Evolutionary conservation across 306 rosid species (phyloP), one percentile per base, ranked within the genome.

Genomic region (Casuarina glauca): DNA sequence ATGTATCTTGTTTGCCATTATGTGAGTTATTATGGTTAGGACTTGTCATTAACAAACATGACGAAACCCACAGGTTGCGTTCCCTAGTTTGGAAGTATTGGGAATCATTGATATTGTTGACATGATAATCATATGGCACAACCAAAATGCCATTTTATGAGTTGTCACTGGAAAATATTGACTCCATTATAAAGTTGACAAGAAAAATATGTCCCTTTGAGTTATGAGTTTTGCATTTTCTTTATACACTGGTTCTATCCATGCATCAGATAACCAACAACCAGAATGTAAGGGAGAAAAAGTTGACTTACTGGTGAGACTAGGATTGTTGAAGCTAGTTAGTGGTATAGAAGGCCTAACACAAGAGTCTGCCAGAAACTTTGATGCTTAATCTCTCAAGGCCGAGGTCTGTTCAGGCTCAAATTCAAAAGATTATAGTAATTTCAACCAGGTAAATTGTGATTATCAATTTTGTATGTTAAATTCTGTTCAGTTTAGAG

Each of bases 371-470:
- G 19, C 97, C 97, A 0, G 99, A 95, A 85, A 92, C 97, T 60
- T 76, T 91, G 44, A 84, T 69, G 74, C 91, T 91, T 9, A 95
- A 93, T 82, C 89, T 87, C 74, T 58, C 79, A 12, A 87, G 97
- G 86, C 84, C 93, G 80, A 95, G 97, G 87, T 87, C 87, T 67
- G 87, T 91, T 78, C 99, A 95, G 85, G 90, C 96, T 82, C 91
- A 88, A 87, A 64, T 91, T 72, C 99, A 95, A 81, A 92, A 92
- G 87, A 87, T 95, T 70, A 84, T 92, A 69, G 99, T 91, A 69
- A 85, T 87, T 44, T 80, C 92, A 46, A 79, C 91, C 0, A 93
- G 99, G 99, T 94, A 85, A 81, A 62, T n/a, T n/a, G n/a, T n/a
- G n/a, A n/a, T n/a, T n/a, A n/a, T n/a, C n/a, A n/a, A n/a, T n/a